These are phyloP conservation scores for Exserohilum rostratum DNA, from an alignment of 2,329 filamentous ascomycete genomes.

Conservation along the genomic window DNA sequence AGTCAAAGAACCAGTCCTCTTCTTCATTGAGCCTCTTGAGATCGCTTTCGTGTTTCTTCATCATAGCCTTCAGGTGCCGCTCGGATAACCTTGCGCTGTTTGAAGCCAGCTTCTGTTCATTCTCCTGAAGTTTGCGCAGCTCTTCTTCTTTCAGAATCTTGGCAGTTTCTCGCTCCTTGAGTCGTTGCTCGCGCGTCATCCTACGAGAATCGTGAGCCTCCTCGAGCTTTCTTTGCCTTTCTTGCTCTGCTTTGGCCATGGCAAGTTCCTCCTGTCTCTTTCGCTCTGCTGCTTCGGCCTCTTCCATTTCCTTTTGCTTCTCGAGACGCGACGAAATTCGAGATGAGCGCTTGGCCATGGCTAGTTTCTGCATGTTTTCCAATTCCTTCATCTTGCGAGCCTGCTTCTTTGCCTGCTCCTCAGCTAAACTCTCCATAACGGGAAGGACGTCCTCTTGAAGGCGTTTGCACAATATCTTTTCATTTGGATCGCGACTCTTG, in stretches of 20 bases:
- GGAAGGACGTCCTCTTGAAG: slow-evolving; percentile 82
- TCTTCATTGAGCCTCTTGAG: slow-evolving; percentile 71
- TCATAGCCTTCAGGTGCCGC: slow-evolving; percentile 79
- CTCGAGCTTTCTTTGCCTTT: slow-evolving; percentile 68
- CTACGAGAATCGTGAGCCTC: slow-evolving; percentile 79
- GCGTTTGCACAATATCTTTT: slow-evolving; percentile 75
- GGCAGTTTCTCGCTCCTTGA: slow-evolving; percentile 83
- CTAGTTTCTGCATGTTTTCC: slow-evolving; percentile 81
- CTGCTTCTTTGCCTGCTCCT: slow-evolving; percentile 71
- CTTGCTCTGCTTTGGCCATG: slow-evolving; percentile 65
- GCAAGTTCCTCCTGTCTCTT: slow-evolving; percentile 69
- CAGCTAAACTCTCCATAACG: slow-evolving; percentile 77
- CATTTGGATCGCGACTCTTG: slow-evolving; percentile 81
- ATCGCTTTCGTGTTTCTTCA: slow-evolving; percentile 78
- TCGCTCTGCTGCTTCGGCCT: slow-evolving; percentile 71
- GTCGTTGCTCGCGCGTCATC: slow-evolving; percentile 81
- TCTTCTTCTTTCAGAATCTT: slow-evolving; percentile 86
- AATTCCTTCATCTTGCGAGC: slow-evolving; percentile 81
- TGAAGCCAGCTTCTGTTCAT: slow-evolving; percentile 63
- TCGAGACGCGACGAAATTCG: slow-evolving; percentile 83
- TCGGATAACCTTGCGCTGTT: slow-evolving; percentile 69
- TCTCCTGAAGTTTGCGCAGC: slow-evolving; percentile 77
- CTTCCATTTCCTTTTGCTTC: slow-evolving; percentile 75
- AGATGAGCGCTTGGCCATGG: slow-evolving; percentile 92
- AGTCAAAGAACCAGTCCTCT: slow-evolving; percentile 95